Percentiles rank a stretch among this genome's conserved stretches.
Conservation (phyloP, 805 yeast species). For the Yueomyces sinensis region DNA sequence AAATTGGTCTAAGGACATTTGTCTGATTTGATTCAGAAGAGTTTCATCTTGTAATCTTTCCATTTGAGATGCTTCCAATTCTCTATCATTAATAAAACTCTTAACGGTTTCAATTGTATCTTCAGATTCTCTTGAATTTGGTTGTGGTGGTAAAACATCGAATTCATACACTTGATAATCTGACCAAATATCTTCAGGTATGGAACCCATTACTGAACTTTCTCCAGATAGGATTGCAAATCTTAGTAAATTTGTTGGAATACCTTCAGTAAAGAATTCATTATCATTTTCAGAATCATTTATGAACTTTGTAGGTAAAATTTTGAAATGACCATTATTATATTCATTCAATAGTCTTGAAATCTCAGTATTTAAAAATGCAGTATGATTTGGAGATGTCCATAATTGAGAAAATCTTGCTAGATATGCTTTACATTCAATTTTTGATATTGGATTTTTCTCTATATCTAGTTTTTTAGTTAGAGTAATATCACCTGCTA, state of each 20-base stretch:
- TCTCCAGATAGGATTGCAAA: constrained; percentile 63
- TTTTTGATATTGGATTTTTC: constrained; percentile 2
- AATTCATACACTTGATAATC: constrained; percentile 51
- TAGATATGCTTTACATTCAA: constrained; percentile 45
- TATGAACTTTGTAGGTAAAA: background rate
- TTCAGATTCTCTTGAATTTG: constrained; percentile 20
- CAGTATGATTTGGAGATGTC: constrained; percentile 34
- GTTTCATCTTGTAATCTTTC: constrained; percentile 23
- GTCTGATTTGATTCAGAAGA: constrained; percentile 19
- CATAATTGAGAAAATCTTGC: constrained; percentile 43
- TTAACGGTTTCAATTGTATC: constrained; percentile 26
- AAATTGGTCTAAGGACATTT: constrained; percentile 21
- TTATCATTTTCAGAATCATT: constrained; percentile 1
- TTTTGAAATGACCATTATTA: constrained; percentile 4
- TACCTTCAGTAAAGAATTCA: constrained; percentile 16
- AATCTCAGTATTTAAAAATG: constrained; percentile 36
- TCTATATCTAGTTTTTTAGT: constrained; percentile 13
- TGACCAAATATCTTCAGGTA: constrained; percentile 51
- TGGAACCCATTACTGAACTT: constrained; percentile 52
- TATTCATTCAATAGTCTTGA: constrained; percentile 11
- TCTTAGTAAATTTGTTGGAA: constrained; percentile 52
- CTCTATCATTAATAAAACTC: constrained; percentile 23
- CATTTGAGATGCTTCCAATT: constrained; percentile 14
- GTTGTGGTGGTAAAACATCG: constrained; percentile 57
- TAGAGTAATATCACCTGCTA: constrained; percentile 11